A percentile compares a stretch with the other conserved stretches of the same genome.
phyloP scores from a whole-genome alignment of 441 rosid genomes.

The Croton laevigatus region DNA sequence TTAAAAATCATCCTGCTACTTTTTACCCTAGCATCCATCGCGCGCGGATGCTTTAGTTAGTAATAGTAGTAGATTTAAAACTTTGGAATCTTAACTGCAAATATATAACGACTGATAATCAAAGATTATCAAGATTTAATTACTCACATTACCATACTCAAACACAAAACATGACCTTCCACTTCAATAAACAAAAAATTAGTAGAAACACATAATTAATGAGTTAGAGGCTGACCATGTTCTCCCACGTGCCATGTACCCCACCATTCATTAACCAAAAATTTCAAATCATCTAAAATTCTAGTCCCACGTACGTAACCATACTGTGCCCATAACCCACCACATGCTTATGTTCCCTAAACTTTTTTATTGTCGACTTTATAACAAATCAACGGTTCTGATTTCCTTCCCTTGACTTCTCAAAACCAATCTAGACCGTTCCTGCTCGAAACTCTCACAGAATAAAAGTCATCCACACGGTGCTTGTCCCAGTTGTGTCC shows the following conservation, averaged over 20 bases:
- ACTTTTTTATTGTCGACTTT: background rate
- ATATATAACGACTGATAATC: too few relatives aligned
- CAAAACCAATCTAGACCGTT: conserved; percentile 34
- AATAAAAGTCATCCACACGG: conserved; percentile 38
- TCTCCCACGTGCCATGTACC: conserved; percentile 29
- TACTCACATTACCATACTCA: too few relatives aligned
- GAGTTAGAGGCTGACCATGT: conserved; percentile 17
- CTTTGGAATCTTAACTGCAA: too few relatives aligned
- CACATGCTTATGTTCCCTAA: conserved; percentile 43
- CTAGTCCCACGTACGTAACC: conserved; percentile 35
- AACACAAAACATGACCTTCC: too few relatives aligned
- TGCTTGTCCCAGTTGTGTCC: conserved; percentile 67
- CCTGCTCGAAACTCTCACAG: background rate
- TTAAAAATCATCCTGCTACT: too few relatives aligned
- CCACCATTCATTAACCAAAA: conserved; percentile 7
- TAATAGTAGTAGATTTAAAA: too few relatives aligned
- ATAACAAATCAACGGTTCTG: conserved; percentile 28
- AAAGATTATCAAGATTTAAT: too few relatives aligned
- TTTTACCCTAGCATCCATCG: too few relatives aligned
- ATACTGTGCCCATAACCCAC: conserved; percentile 33
- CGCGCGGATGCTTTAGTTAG: too few relatives aligned
- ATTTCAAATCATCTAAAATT: background rate
- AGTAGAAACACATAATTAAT: background rate
- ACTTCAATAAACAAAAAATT: too few relatives aligned
- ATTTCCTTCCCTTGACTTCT: conserved; percentile 30